Evolutionary conservation across 495 filamentous ascomycete genomes (phyloP), one percentile per base, ranked within the genome.

Genomic region (Penicillium pulvis): DNA sequence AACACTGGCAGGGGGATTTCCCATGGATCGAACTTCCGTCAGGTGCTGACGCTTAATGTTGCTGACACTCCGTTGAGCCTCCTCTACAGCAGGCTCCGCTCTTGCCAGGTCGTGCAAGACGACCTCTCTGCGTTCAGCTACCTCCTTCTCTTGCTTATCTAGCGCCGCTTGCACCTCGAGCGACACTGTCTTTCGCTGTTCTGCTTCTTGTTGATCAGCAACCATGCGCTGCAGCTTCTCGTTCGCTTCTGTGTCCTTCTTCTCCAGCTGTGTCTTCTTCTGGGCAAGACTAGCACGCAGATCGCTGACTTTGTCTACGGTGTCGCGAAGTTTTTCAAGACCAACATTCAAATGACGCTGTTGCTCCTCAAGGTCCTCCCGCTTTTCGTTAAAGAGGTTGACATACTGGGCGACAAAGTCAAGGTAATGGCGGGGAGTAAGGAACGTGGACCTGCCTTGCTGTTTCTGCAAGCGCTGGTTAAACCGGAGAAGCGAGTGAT

Each of bases 351-450:
- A 81, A 77, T 99, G 94, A 33, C 94, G 88, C 65, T 99, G 94
- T 69, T 99, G 95, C 67, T 99, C 94, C 75, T 99, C 94, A 1
- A 99, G 81, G 65, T 98, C 95, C 73, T 98, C 95, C 0, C 94
- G 89, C 79, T 99, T 99, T 71, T 99, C 95, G 58, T 94, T 95
- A 74, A 97, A 97, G 2, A 99, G 82, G 71, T 90, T 93, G 65
- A 98, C 94, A 73, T 96, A 99, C 63, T 99, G 94, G 39, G 92
- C 91, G 53, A 98, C 94, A 67, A 99, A 99, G 71, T 99, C 94
- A 46, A 99, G 81, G 76, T 97, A 99, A 73, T 99, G 94, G 41
- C 94, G 85, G 28, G 94, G 94, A 24, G 95, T 99, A 53, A 98
- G 88, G 75, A 87, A 98, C 2, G 95, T 97, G 16, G 86, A 81